phyloP scores from a whole-genome alignment of 805 yeast species.

The Yamadazyma philogaea region DNA sequence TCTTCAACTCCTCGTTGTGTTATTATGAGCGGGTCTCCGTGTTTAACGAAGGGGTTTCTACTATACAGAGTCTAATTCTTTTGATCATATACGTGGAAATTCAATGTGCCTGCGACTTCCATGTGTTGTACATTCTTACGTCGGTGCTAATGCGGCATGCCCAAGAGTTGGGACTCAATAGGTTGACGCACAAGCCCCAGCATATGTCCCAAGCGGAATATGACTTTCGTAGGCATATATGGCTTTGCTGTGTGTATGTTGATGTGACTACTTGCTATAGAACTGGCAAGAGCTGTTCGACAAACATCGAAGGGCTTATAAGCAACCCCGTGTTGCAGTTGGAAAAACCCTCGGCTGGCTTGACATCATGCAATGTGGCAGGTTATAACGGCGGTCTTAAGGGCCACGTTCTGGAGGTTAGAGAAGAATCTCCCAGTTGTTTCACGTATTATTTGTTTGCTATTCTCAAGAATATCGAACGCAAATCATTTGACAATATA shows the following conservation, averaged over 20 bases:
- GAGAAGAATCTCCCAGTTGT: constrained; percentile 25
- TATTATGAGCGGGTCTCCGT: constrained; percentile 51
- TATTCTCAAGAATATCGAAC: constrained; percentile 25
- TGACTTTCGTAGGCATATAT: constrained; percentile 18
- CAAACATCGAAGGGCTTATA: constrained; percentile 16
- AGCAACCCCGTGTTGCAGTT: constrained; percentile 16
- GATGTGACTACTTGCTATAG: constrained; percentile 30
- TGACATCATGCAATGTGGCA: constrained; percentile 1
- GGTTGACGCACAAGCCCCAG: constrained; percentile 5
- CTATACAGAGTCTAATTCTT: constrained; percentile 50
- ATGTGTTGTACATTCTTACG: constrained; percentile 24
- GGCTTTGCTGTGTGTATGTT: constrained; percentile 30
- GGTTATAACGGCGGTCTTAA: constrained; percentile 11
- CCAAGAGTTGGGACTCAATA: constrained; percentile 29
- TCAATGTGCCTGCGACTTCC: constrained; percentile 23
- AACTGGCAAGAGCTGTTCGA: constrained; percentile 27
- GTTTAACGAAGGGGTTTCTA: constrained; percentile 45
- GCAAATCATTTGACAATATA: constrained; percentile 21
- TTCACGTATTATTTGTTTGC: constrained; percentile 14
- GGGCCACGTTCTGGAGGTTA: constrained; percentile 16
- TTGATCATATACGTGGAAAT: constrained; percentile 36
- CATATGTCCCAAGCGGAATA: constrained; percentile 12
- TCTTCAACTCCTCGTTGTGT: constrained; percentile 34
- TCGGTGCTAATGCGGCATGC: constrained; percentile 28
- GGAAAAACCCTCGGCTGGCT: background rate